phyloP scores from a whole-genome alignment of 257 asterid genomes.

The Fraxinus americana region DNA sequence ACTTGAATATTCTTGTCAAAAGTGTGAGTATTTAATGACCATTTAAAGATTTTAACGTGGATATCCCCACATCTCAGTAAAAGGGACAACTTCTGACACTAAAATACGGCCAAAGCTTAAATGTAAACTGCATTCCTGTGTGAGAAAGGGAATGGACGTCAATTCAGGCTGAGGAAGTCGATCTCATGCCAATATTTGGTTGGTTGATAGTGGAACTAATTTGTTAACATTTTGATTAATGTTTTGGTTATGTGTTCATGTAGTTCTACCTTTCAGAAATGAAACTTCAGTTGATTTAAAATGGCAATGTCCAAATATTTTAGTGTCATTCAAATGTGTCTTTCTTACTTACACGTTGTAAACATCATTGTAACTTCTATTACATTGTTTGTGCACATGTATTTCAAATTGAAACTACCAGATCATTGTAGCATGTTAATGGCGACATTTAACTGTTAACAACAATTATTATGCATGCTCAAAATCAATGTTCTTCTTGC shows the following conservation, averaged over 20 bases:
- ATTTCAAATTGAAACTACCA: neutral
- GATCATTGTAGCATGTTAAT: constrained; percentile 3
- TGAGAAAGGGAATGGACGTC: neutral
- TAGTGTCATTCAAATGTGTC: neutral
- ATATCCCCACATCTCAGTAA: neutral
- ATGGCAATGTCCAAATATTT: neutral
- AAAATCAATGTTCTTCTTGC: constrained; percentile 9
- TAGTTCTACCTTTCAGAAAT: neutral
- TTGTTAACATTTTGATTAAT: neutral
- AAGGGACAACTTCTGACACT: neutral
- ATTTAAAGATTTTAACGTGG: neutral
- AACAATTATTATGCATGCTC: constrained; percentile 10
- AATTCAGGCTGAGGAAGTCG: neutral
- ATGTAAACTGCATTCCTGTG: neutral
- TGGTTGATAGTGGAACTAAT: neutral
- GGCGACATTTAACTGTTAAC: neutral
- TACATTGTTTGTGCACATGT: neutral
- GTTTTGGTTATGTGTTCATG: neutral
- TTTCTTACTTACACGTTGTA: constrained; percentile 1
- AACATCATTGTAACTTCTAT: neutral
- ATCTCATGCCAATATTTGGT: neutral
- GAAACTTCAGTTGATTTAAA: neutral
- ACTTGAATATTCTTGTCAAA: constrained; percentile 5
- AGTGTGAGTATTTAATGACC: neutral
- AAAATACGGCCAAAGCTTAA: neutral